These are phyloP conservation scores for Curvularia sp. DNA, from an alignment of 2,329 filamentous ascomycete species.

Conservation along the genomic window DNA sequence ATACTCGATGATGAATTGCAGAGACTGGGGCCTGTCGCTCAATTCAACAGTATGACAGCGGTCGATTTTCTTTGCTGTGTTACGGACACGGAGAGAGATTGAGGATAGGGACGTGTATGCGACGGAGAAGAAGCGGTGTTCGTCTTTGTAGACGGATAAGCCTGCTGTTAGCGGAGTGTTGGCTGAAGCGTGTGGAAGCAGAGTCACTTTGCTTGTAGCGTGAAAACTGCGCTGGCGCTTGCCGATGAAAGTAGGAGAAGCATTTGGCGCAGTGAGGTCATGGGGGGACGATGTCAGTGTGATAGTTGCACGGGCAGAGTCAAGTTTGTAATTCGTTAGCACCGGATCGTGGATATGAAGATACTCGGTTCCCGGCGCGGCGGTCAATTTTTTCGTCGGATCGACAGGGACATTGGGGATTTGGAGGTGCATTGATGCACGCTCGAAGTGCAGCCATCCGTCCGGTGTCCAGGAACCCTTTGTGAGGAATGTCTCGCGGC, in stretches of 20 bases:
- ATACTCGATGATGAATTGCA: slow-evolving; percentile 9
- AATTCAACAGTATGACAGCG: background rate
- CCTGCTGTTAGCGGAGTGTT: slow-evolving; percentile 3
- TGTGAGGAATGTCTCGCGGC: slow-evolving; percentile 23
- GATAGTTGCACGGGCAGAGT: background rate
- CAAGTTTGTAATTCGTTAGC: slow-evolving; percentile 10
- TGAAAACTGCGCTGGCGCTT: slow-evolving; percentile 21
- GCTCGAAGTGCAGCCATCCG: slow-evolving; percentile 23
- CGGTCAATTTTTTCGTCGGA: slow-evolving; percentile 4
- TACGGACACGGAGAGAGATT: slow-evolving; percentile 15
- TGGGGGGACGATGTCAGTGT: slow-evolving; percentile 11
- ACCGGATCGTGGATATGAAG: slow-evolving; percentile 17
- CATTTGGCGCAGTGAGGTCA: slow-evolving; percentile 12
- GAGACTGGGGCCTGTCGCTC: background rate
- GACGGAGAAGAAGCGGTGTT: slow-evolving; percentile 26
- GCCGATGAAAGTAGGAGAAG: slow-evolving; percentile 22
- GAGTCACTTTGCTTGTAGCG: slow-evolving; percentile 15
- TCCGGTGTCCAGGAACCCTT: slow-evolving; percentile 15
- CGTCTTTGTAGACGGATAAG: slow-evolving; percentile 27
- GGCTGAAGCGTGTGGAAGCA: background rate
- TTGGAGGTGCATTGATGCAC: slow-evolving; percentile 3
- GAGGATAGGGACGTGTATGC: background rate
- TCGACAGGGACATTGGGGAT: background rate
- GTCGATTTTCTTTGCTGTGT: slow-evolving; percentile 18
- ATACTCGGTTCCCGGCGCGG: slow-evolving; percentile 3